A percentile compares a stretch with the other conserved stretches of the same genome.
These are phyloP conservation scores for Staphylotrichum longicolle DNA, from an alignment of 495 filamentous ascomycete species.

Conservation along the genomic window DNA sequence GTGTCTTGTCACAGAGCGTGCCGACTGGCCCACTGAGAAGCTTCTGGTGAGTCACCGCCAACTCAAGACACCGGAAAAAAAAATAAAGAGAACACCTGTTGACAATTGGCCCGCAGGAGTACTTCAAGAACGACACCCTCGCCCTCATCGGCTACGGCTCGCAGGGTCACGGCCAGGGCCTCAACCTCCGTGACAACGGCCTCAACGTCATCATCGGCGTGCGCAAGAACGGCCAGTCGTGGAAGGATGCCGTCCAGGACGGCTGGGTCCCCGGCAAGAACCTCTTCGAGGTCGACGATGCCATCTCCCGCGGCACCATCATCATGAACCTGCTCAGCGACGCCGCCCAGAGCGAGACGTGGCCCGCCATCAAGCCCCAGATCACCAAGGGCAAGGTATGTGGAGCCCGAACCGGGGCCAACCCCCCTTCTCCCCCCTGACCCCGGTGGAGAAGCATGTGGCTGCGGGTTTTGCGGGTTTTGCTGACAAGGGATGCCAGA, in stretches of 20 bases:
- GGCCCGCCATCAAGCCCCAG: conserved; percentile 96
- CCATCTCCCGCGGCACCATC: conserved; percentile 89
- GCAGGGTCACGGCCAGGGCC: conserved; percentile 95
- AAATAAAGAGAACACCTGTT: conserved; percentile 1
- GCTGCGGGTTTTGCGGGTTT: no score
- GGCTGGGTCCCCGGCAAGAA: conserved; percentile 98
- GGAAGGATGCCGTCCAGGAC: conserved; percentile 95
- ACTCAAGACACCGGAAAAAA: no score
- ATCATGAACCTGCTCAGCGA: conserved; percentile 99
- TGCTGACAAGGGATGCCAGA: conserved; percentile 48
- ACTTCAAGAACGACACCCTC: conserved; percentile 99
- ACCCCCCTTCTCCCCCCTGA: no score
- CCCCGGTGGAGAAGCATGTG: no score
- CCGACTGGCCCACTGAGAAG: conserved; percentile 97
- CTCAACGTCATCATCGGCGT: conserved; percentile 98
- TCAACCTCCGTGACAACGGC: conserved; percentile 98
- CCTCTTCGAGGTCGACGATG: conserved; percentile 95
- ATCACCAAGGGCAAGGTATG: conserved; percentile 94
- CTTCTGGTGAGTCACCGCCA: conserved; percentile 65
- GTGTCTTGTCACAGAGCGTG: conserved; percentile 64
- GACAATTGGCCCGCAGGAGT: conserved; percentile 61
- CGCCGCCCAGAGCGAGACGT: conserved; percentile 96
- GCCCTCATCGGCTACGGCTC: conserved; percentile 99
- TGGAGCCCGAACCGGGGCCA: not conserved
- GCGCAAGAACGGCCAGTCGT: conserved; percentile 95